Conservation (phyloP, 2,329 filamentous ascomycete genomes). For the Escovopsis weberi region DNA sequence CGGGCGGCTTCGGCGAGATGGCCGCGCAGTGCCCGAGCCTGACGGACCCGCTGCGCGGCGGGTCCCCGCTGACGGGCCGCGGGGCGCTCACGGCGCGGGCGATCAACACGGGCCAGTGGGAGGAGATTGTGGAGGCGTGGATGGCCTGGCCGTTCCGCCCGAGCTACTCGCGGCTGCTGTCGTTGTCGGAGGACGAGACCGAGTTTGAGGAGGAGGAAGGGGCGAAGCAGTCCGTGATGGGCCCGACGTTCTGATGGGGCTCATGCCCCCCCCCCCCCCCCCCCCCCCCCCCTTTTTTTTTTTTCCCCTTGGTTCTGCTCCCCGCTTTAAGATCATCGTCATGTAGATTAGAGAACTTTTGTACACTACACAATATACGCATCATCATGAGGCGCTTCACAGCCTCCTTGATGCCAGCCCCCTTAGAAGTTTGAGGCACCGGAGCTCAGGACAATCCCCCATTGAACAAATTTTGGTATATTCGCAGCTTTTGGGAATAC, state of each 20-base stretch:
- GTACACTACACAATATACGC: no score
- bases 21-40: constrained; percentile 33
- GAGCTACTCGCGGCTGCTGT: constrained; percentile 31
- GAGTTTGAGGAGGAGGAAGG: constrained; percentile 13
- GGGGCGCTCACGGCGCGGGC: constrained; percentile 30
- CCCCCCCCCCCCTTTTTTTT: no score
- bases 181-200: constrained; percentile 21
- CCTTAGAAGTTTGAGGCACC: no score
- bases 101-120: constrained; percentile 39
- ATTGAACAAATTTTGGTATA: no score
- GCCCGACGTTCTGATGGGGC: constrained; percentile 3
- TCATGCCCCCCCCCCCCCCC: no score
- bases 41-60: constrained; percentile 32
- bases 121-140: constrained; percentile 45
- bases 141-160: constrained; percentile 52
- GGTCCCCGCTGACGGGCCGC: constrained; percentile 23
- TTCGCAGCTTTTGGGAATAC: no score
- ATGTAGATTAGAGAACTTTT: no score
- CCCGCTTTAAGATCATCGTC: no score
- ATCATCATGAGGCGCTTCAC: no score
- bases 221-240: constrained; percentile 8
- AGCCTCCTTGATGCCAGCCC: no score
- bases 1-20: constrained; percentile 44
- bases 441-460: no score
- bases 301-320: no score